These are phyloP conservation scores for Mucor circinelloides DNA, from an alignment of 371 early-diverging fungal species.

Conservation along the genomic window DNA sequence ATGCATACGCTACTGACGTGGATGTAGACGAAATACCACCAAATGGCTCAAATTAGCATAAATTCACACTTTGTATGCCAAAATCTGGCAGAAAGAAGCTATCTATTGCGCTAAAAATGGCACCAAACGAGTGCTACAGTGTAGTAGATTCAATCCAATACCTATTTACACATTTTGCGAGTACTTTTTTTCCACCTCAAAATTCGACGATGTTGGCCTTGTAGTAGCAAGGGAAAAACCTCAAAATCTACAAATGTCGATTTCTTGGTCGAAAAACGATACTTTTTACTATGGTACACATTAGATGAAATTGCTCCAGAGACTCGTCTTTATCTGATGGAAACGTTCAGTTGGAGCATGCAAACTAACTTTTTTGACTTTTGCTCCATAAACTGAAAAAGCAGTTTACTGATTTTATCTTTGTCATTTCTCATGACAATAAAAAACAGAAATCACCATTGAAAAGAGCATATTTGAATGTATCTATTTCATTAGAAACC, in stretches of 20 bases:
- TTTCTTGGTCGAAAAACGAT: not conserved
- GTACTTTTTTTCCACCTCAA: not conserved
- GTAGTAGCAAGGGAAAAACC: not conserved
- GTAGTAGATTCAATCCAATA: not conserved
- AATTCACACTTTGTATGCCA: not conserved
- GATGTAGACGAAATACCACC: not conserved
- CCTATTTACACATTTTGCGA: not conserved
- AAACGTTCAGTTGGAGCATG: not conserved
- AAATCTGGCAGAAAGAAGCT: not conserved
- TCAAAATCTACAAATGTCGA: not conserved
- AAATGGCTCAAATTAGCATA: not conserved
- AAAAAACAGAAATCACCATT: not conserved
- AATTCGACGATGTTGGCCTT: not conserved
- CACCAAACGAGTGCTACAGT: not conserved
- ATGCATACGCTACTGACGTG: not conserved
- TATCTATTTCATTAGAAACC: not conserved
- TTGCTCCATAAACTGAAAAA: not conserved
- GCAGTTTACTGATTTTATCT: not conserved
- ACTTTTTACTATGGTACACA: not conserved
- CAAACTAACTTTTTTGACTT: not conserved
- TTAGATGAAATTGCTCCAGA: not conserved
- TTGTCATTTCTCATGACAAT: not conserved
- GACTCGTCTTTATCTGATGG: not conserved
- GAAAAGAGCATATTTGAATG: not conserved
- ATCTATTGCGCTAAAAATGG: not conserved